These are phyloP conservation scores for Pseudotulostoma volvatum DNA, from an alignment of 495 filamentous ascomycete genomes.

Conservation along the genomic window DNA sequence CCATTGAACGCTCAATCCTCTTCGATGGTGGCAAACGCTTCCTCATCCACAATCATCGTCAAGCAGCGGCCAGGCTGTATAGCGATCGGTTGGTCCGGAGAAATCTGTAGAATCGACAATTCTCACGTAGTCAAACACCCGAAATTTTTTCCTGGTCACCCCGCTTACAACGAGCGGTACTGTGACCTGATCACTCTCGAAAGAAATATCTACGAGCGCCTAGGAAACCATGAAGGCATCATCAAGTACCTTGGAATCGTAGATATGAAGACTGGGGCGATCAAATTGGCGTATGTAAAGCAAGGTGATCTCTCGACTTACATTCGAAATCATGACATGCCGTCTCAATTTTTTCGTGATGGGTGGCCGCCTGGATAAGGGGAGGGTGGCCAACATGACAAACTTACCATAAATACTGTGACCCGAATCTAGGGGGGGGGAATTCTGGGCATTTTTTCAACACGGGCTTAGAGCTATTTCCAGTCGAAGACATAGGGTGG, in stretches of 20 bases:
- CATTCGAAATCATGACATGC: constrained; percentile 4
- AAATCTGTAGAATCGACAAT: constrained; percentile 4
- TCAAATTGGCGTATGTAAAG: constrained; percentile 1
- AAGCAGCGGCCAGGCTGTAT: constrained; percentile 4
- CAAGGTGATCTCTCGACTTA: constrained; percentile 3
- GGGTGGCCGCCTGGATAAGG: no score
- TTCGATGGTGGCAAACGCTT: background rate
- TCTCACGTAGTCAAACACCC: constrained; percentile 4
- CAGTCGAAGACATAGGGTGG: no score
- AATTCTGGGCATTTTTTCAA: no score
- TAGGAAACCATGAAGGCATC: constrained; percentile 4
- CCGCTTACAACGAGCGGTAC: constrained; percentile 3
- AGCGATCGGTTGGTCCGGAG: constrained; percentile 5
- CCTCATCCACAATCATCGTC: constrained; percentile 1
- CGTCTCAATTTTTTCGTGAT: constrained; percentile 5
- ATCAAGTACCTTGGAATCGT: constrained; percentile 5
- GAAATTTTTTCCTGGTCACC: constrained; percentile 2
- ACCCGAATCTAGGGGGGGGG: no score
- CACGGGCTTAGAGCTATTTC: no score
- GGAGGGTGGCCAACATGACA: constrained; percentile 5
- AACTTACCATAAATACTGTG: no score
- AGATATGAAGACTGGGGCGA: constrained; percentile 4
- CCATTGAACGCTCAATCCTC: background rate
- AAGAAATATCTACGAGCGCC: constrained; percentile 4
- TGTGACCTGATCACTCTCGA: constrained; percentile 4